A percentile compares a stretch with the other conserved stretches of the same genome.
Conservation (phyloP, 2,329 filamentous ascomycete species). For the Ophiosphaerella herpotricha region DNA sequence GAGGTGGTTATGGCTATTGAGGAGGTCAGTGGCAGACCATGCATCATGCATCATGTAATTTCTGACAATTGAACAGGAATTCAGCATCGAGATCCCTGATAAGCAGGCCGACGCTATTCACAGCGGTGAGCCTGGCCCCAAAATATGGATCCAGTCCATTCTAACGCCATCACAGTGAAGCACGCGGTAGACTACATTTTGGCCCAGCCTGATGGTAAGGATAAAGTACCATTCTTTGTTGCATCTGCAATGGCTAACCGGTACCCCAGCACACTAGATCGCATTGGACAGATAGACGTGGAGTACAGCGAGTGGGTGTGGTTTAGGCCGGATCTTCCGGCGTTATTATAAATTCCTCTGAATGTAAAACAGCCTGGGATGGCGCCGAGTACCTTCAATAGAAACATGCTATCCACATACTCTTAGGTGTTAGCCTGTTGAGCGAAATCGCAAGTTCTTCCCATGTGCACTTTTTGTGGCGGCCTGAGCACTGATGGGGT, state of each 20-base stretch:
- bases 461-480: slow-evolving; percentile 10
- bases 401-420: slow-evolving; percentile 41
- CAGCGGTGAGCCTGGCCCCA: slow-evolving; percentile 69
- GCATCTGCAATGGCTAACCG: slow-evolving; percentile 24
- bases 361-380: slow-evolving; percentile 46
- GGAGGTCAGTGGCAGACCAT: slow-evolving; percentile 66
- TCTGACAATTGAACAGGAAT: slow-evolving; percentile 58
- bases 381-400: slow-evolving; percentile 44
- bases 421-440: slow-evolving; percentile 9
- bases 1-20: slow-evolving; percentile 99
- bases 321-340: slow-evolving; percentile 37
- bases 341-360: slow-evolving; percentile 45
- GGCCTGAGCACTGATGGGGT: slow-evolving; percentile 11
- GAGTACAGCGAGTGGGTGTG: slow-evolving; percentile 30
- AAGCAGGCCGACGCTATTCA: slow-evolving; percentile 95
- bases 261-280: slow-evolving; percentile 39
- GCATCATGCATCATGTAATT: slow-evolving; percentile 3
- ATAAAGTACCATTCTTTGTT: slow-evolving; percentile 26
- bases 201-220: slow-evolving; percentile 85
- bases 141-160: slow-evolving; percentile 1
- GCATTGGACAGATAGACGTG: slow-evolving; percentile 18
- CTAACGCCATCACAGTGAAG: slow-evolving; percentile 67
- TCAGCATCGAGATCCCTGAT: slow-evolving; percentile 96
- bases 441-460: slow-evolving; percentile 1
- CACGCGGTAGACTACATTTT: slow-evolving; percentile 95